Conservation (phyloP, 106 monocot genomes). For the Dioscorea alata region DNA sequence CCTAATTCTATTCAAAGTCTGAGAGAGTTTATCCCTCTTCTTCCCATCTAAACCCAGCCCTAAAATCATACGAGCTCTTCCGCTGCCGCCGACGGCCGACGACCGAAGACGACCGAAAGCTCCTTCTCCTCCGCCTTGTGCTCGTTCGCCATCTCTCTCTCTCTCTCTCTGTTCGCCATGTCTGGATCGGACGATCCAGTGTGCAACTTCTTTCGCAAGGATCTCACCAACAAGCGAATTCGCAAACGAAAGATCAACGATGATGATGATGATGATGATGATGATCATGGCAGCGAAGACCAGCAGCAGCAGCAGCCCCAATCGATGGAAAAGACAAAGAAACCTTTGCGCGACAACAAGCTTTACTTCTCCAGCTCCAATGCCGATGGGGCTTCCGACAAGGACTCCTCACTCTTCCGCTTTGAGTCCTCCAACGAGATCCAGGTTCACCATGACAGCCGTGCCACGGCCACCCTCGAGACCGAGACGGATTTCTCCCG, state of each 20-base stretch:
- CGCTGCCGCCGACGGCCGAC: too few species aligned
- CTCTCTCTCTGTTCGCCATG: background rate
- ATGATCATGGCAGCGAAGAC: background rate
- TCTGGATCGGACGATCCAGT: constrained; percentile 19
- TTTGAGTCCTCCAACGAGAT: constrained; percentile 83
- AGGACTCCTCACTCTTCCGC: constrained; percentile 33
- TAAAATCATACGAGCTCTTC: too few species aligned
- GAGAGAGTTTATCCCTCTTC: too few species aligned
- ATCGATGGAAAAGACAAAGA: constrained; percentile 18
- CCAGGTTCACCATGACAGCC: constrained; percentile 82
- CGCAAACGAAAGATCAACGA: constrained; percentile 48
- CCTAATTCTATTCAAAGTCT: too few species aligned
- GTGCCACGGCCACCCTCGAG: constrained; percentile 83
- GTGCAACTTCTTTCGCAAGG: constrained; percentile 70
- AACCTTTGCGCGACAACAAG: constrained; percentile 30
- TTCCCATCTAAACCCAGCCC: too few species aligned
- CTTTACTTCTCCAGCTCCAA: constrained; percentile 57
- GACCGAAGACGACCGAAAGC: too few species aligned
- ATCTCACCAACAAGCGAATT: constrained; percentile 46
- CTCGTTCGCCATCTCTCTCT: background rate
- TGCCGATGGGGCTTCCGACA: background rate
- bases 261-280: constrained; percentile 21
- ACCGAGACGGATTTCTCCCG: constrained; percentile 86
- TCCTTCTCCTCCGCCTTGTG: too few species aligned
- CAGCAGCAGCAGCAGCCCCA: background rate